Evolutionary conservation across 768 basidiomycete genomes (phyloP).

Genomic region (Termitomyces sp.): DNA sequence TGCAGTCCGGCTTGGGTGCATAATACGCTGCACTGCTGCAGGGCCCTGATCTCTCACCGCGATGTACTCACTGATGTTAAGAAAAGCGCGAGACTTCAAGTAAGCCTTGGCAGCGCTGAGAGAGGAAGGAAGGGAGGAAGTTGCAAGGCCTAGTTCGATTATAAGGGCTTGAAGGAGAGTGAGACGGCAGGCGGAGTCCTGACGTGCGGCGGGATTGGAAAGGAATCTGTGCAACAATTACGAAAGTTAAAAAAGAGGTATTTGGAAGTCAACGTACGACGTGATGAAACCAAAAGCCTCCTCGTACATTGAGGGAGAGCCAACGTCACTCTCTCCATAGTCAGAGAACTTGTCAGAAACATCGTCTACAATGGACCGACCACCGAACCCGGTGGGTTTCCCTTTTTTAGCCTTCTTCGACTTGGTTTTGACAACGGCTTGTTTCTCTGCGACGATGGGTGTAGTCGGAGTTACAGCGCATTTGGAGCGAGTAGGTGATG

Average conservation of each 20-base stretch:
- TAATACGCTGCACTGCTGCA: slow-evolving; percentile 53
- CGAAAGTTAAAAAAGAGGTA: background rate
- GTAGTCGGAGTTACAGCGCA: background rate
- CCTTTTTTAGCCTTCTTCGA: slow-evolving; percentile 5
- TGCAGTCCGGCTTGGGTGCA: slow-evolving; percentile 62
- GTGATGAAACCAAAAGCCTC: slow-evolving; percentile 62
- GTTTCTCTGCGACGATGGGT: background rate
- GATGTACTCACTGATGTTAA: slow-evolving; percentile 76
- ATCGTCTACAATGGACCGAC: slow-evolving; percentile 50
- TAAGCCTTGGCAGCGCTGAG: slow-evolving; percentile 67
- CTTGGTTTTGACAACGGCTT: background rate
- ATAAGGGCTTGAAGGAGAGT: slow-evolving; percentile 71
- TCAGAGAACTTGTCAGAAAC: slow-evolving; percentile 45
- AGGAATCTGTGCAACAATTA: slow-evolving; percentile 42
- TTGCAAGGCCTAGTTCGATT: slow-evolving; percentile 69
- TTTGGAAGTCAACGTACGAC: slow-evolving; percentile 44
- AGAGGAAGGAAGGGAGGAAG: slow-evolving; percentile 52
- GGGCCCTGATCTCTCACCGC: slow-evolving; percentile 63
- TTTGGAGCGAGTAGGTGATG: slow-evolving; percentile 2
- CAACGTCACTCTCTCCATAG: slow-evolving; percentile 26
- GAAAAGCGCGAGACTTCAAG: slow-evolving; percentile 62
- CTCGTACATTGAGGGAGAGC: slow-evolving; percentile 43
- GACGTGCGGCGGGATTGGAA: slow-evolving; percentile 43
- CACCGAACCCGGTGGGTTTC: slow-evolving; percentile 27
- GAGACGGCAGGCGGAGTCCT: slow-evolving; percentile 47